These are phyloP conservation scores for Asclepias syriaca DNA, from an alignment of 257 asterid genomes.

Conservation along the genomic window DNA sequence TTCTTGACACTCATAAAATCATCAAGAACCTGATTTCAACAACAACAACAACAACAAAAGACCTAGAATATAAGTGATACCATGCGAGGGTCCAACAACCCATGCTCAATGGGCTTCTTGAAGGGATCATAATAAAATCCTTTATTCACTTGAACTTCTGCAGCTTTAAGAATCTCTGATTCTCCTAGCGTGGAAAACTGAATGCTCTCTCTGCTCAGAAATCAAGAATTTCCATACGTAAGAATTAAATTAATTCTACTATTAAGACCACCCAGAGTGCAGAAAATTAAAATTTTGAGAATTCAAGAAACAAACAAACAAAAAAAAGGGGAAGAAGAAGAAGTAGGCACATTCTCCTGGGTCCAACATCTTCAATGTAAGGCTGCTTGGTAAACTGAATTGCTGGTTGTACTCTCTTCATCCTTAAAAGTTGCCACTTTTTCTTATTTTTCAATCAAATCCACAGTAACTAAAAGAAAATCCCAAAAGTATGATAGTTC, in stretches of 20 bases:
- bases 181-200: conserved; percentile 60
- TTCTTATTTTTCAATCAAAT: not conserved
- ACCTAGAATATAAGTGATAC: conserved; percentile 28
- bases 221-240: conserved; percentile 2
- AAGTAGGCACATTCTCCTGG: conserved; percentile 61
- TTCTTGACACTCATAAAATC: not conserved
- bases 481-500: not conserved
- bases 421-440: conserved; percentile 20
- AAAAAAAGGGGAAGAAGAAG: not conserved
- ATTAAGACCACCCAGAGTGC: not conserved
- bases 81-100: conserved; percentile 83
- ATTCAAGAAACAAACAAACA: too few relatives aligned
- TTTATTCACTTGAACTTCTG: conserved; percentile 61
- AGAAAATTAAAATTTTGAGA: not conserved
- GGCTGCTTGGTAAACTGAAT: conserved; percentile 63
- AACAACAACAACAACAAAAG: too few relatives aligned
- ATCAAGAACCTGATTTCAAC: too few relatives aligned
- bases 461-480: not conserved
- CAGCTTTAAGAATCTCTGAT: conserved; percentile 54
- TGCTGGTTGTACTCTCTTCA: conserved; percentile 34
- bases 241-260: not conserved
- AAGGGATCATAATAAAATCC: conserved; percentile 52
- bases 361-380: conserved; percentile 80
- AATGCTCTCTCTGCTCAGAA: conserved; percentile 59
- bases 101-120: conserved; percentile 43